Evolutionary conservation across 176 grass and related monocot genomes (phyloP).

Genomic region (Triticum timopheevii): DNA sequence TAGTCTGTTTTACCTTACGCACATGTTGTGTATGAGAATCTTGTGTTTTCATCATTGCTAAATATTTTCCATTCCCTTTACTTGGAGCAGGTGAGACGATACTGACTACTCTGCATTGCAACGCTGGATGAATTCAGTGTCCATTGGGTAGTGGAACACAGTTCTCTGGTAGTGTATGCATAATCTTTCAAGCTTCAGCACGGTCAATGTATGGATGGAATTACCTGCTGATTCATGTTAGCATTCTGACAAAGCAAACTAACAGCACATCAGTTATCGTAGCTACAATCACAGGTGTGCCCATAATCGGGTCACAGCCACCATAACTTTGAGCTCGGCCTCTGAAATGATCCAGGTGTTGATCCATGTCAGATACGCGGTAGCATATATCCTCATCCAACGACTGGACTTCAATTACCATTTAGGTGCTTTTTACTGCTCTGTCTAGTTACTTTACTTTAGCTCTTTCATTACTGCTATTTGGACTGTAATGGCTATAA

Average conservation of each 20-base stretch:
- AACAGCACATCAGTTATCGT: no score
- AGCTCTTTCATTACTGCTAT: no score
- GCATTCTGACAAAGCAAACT: not conserved
- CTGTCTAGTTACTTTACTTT: no score
- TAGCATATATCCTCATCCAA: no score
- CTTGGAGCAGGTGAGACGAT: not conserved
- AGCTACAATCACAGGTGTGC: no score
- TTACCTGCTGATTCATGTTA: not conserved
- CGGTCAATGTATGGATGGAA: not conserved
- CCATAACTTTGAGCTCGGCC: not conserved
- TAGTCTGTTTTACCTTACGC: not conserved
- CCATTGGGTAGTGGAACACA: no score
- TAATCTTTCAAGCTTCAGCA: not conserved
- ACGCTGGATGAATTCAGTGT: not conserved
- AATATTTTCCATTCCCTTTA: not conserved
- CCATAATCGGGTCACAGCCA: not conserved
- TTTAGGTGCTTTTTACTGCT: no score
- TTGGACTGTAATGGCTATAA: no score
- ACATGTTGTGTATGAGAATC: not conserved
- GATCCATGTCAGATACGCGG: no score
- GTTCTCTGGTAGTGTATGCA: not conserved
- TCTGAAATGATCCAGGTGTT: no score
- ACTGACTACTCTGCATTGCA: not conserved
- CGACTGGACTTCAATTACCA: no score
- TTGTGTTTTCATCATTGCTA: not conserved